These are phyloP conservation scores for Leccinellum luteum DNA, from an alignment of 768 basidiomycete species.

Conservation along the genomic window DNA sequence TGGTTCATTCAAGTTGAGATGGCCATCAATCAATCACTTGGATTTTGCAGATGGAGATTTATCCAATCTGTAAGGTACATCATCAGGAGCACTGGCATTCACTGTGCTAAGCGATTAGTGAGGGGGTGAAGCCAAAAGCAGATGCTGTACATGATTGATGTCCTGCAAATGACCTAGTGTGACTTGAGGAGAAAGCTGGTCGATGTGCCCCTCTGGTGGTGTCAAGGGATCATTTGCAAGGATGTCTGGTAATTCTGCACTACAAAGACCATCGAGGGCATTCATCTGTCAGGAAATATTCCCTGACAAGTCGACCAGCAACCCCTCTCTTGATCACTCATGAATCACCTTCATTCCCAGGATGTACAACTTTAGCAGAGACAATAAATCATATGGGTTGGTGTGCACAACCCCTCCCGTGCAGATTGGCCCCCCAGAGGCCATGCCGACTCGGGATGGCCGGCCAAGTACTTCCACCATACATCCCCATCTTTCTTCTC, in stretches of 20 bases:
- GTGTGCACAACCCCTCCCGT: slow-evolving; percentile 9
- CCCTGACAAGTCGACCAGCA: background rate
- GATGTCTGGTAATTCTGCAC: background rate
- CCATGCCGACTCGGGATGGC: slow-evolving; percentile 69
- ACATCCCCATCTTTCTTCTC: slow-evolving; percentile 68
- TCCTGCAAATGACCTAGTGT: slow-evolving; percentile 52
- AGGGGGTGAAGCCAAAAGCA: background rate
- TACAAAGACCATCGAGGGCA: background rate
- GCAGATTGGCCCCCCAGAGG: slow-evolving; percentile 33
- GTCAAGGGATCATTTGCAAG: background rate
- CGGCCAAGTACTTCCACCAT: slow-evolving; percentile 80
- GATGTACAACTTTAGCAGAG: slow-evolving; percentile 3
- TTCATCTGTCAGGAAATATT: background rate
- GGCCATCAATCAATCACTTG: too few species aligned
- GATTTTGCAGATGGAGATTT: slow-evolving; percentile 34
- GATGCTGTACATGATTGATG: slow-evolving; percentile 63
- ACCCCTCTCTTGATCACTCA: slow-evolving; percentile 2
- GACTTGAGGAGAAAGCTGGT: slow-evolving; percentile 45
- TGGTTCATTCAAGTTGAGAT: slow-evolving; percentile 40
- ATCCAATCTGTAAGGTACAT: slow-evolving; percentile 88
- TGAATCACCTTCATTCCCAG: background rate
- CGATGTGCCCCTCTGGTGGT: background rate
- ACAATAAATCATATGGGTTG: slow-evolving; percentile 37
- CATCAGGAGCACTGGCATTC: slow-evolving; percentile 67
- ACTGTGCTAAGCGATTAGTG: slow-evolving; percentile 38